Base-by-base conservation (phyloP, 2,329 filamentous ascomycete species). In the Sclerotiophoma versabilis region DNA sequence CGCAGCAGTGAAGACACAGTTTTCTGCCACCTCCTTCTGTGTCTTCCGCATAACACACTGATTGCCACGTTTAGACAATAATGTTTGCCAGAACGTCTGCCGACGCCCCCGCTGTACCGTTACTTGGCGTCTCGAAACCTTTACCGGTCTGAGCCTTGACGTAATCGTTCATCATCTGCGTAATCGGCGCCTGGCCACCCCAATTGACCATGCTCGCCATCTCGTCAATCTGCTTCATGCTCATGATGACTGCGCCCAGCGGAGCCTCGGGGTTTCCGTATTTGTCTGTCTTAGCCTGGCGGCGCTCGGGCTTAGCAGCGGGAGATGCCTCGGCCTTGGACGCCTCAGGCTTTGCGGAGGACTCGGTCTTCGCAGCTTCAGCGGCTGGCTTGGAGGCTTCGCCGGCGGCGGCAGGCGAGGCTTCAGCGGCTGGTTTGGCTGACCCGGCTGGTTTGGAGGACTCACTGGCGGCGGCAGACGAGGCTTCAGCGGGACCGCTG, bases 101-200 rank as follows among this genome's bases (percentile, higher is more conserved):
- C 1, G 50, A 6, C 27, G 51, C 32, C 15, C 25, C 30, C 32
- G 38, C 25, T 14, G 49, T 58, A 15, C 48, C 42, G 33, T 57
- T 60, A 14, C 39, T 49, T 1, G 47, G 15, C 11, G 25, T 45
- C 1, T 47, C 48, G 3, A 63, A 33, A 3, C 47, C 63, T 38
- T 54, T 54, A 3, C 65, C 65, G 6, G 63, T 67, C 59, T 69
- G 63, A 5, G 43, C 59, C 59, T 70, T 65, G 34, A 71, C 66
- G 33, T 66, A 73, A 6, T 73, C 65, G 49, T 50, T 68, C 71
- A 74, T 73, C 69, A 74, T 74, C 63, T 71, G 43, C 8, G 60
- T 66, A 38, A 74, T 69, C 3, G 69, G 64, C 8, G 63, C 64
- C 48, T 72, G 64, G 15, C 67, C 68, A 49, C 63, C 69, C 67